Base-by-base conservation (phyloP, 2,329 filamentous ascomycete genomes). In the Colletotrichum truncatum region DNA sequence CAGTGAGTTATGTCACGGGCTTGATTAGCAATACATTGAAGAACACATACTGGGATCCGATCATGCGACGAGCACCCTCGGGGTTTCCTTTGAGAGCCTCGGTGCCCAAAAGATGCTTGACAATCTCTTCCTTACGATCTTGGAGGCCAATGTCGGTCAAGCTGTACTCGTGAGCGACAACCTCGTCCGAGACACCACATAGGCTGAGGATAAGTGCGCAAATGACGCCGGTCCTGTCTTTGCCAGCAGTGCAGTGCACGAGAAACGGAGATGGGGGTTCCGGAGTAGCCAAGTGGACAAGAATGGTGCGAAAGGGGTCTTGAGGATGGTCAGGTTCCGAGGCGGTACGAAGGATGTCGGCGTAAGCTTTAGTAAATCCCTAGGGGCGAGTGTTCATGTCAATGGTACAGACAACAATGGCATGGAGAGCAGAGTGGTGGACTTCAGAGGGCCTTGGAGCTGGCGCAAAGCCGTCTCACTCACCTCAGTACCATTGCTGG, bases 161-260 rank as follows among this genome's bases (percentile, higher is more conserved):
- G 14, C 84, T 80, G 74, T 94, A 94, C 74, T 94, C 92, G 9
- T 84, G 76, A 0, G 89, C 90, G n/a, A 92, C 83, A 4, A 77
- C 73, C 32, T 85, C 80, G 68, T 88, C 83, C 1, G 82, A 76
- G 0, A 92, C 88, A 4, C 89, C 88, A 8, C 88, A 88, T 26
- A 93, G 81, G 25, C 85, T 78, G 38, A 93, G 81, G 8, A 94
- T 74, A 39, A 94, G 70, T 3, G 90, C 91, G 51, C 87, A 86
- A 45, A 93, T 78, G 4, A 94, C 84, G 2, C 92, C 92, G 0
- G 92, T 94, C 43, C 92, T 84, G 74, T 94, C 92, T 76, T 94
- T 94, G 11, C 92, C 92, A 0, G 90, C 91, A 0, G 91, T 92
- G 75, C 92, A 94, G 73, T 94, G 91, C 7, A 93, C 80, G 6